Conservation (phyloP, 441 rosid species). For the Brassica balearica region DNA sequence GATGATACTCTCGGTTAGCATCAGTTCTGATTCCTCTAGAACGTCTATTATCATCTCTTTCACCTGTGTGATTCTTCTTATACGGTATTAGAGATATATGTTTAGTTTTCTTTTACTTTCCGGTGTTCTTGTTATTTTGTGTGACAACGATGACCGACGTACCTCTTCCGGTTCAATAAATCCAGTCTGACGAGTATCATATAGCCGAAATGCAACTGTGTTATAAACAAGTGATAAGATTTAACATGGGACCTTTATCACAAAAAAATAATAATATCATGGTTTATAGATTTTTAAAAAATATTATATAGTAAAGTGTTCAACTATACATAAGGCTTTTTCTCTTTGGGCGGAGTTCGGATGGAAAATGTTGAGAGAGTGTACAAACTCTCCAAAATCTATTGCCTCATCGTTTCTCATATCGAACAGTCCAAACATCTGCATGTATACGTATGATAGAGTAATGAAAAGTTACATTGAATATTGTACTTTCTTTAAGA, state of each 20-base stretch:
- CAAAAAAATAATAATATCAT: background rate
- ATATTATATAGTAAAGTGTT: background rate
- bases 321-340: conserved; percentile 31
- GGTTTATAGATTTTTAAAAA: background rate
- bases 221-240: background rate
- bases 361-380: conserved; percentile 36
- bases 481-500: background rate
- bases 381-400: conserved; percentile 41
- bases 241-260: background rate
- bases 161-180: conserved; percentile 73
- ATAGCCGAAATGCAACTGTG: conserved; percentile 75
- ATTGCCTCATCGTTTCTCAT: conserved; percentile 36
- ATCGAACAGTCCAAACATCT: conserved; percentile 38
- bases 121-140: background rate
- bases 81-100: background rate
- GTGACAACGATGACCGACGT: conserved; percentile 5
- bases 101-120: background rate
- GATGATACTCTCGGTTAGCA: conserved; percentile 50
- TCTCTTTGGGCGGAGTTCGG: conserved; percentile 36
- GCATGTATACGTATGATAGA: conserved; percentile 5
- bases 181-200: conserved; percentile 69
- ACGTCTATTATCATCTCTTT: conserved; percentile 74
- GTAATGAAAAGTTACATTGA: background rate
- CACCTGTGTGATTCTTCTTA: conserved; percentile 51
- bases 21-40: conserved; percentile 62